These are phyloP conservation scores for Glycine soja DNA, from an alignment of 306 rosid genomes.

Conservation along the genomic window DNA sequence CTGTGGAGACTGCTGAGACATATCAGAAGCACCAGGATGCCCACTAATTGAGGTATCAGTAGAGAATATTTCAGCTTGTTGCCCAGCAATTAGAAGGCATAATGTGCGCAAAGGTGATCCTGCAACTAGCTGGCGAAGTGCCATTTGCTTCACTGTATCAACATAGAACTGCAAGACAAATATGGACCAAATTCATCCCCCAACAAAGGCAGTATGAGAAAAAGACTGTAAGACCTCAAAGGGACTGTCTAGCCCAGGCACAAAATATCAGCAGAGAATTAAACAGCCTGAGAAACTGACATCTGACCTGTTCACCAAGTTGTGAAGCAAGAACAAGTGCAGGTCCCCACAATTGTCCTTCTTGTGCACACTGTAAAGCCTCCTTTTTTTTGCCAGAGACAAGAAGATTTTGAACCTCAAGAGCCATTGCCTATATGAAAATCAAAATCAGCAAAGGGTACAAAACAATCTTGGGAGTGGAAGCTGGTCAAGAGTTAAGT, in stretches of 20 bases:
- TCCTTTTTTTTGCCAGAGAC: slow-evolving; percentile 91
- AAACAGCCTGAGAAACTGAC: slow-evolving; percentile 4
- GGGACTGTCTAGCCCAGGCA: slow-evolving; percentile 36
- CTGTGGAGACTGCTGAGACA: slow-evolving; percentile 69
- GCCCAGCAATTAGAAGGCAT: slow-evolving; percentile 94
- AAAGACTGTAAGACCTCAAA: neutral
- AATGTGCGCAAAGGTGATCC: slow-evolving; percentile 95
- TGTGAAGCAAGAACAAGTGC: slow-evolving; percentile 96
- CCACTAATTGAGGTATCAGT: slow-evolving; percentile 45
- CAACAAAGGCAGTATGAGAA: slow-evolving; percentile 21
- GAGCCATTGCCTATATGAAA: slow-evolving; percentile 76
- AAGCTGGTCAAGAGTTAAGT: neutral
- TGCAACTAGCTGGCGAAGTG: slow-evolving; percentile 74
- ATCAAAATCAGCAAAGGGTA: slow-evolving; percentile 40
- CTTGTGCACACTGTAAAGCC: slow-evolving; percentile 92
- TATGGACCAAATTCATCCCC: slow-evolving; percentile 40
- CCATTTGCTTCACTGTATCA: slow-evolving; percentile 97
- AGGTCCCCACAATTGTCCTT: slow-evolving; percentile 98
- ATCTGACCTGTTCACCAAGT: slow-evolving; percentile 94
- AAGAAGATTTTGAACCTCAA: slow-evolving; percentile 88
- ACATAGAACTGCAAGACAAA: slow-evolving; percentile 78
- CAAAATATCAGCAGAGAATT: slow-evolving; percentile 36
- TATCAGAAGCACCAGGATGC: slow-evolving; percentile 50
- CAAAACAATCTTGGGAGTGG: slow-evolving; percentile 22
- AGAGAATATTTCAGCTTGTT: slow-evolving; percentile 91